Evolutionary conservation across 2,329 filamentous ascomycete genomes (phyloP).

Genomic region (Beauveria caledonica): DNA sequence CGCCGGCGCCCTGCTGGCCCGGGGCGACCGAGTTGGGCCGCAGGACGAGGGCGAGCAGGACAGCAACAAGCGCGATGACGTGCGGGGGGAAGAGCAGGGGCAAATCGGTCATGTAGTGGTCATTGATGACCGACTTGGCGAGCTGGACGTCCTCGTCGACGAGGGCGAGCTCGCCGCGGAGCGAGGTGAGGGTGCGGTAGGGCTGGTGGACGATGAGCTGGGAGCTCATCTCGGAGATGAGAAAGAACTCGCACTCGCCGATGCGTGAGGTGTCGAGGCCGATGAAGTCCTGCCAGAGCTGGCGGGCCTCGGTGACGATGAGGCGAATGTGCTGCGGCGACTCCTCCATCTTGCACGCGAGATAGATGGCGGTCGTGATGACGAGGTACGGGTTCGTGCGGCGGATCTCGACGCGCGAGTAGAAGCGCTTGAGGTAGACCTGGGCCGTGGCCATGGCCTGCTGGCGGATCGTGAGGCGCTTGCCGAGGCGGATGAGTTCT

Average conservation of each 20-base stretch:
- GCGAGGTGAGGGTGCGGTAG: conserved; percentile 68
- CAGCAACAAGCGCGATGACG: conserved; percentile 76
- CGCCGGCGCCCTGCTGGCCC: conserved; percentile 22
- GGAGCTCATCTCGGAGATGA: conserved; percentile 86
- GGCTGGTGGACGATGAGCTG: conserved; percentile 88
- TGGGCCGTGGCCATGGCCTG: conserved; percentile 92
- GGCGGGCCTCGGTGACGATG: conserved; percentile 76
- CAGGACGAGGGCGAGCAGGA: conserved; percentile 76
- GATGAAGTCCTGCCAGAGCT: conserved; percentile 75
- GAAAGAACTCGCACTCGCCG: conserved; percentile 86
- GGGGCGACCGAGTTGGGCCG: conserved; percentile 42
- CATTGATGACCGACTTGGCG: conserved; percentile 79
- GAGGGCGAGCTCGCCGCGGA: conserved; percentile 62
- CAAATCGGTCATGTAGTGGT: conserved; percentile 88
- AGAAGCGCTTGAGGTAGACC: conserved; percentile 91
- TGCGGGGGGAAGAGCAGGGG: conserved; percentile 81
- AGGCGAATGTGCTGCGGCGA: conserved; percentile 92
- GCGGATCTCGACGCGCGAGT: conserved; percentile 81
- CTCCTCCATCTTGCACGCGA: conserved; percentile 98
- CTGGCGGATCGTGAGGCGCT: conserved; percentile 76
- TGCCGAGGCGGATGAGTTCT: conserved; percentile 78
- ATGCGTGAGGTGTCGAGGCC: conserved; percentile 72
- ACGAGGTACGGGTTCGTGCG: conserved; percentile 90
- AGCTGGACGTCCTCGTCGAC: conserved; percentile 70
- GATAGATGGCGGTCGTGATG: conserved; percentile 85